A percentile compares a stretch with the other conserved stretches of the same genome.
Evolutionary conservation across 352 stramenopile genomes (phyloP).

Genomic region (Globisporangium parvum): DNA sequence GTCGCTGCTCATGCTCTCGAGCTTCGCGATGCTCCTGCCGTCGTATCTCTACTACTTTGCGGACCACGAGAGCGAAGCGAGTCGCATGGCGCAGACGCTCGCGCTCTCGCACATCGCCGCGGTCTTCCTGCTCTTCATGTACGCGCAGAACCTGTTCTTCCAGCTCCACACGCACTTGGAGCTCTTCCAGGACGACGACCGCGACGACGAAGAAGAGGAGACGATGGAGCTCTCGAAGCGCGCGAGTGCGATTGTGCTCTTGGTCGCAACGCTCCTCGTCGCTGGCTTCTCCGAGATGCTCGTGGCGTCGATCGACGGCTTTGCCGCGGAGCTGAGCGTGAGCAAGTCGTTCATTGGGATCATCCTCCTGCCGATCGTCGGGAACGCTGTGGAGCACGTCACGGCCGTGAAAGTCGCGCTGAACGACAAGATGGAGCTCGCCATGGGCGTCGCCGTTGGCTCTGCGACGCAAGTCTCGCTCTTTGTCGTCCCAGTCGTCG

Average conservation of each 20-base stretch:
- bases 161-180: constrained; percentile 93
- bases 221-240: constrained; percentile 67
- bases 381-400: constrained; percentile 98
- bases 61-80: constrained; percentile 69
- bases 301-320: constrained; percentile 77
- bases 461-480: constrained; percentile 96
- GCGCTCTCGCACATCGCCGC: constrained; percentile 75
- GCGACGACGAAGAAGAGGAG: constrained; percentile 55
- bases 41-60: constrained; percentile 90
- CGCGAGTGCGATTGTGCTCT: constrained; percentile 75
- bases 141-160: constrained; percentile 94
- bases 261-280: constrained; percentile 86
- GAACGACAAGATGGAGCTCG: constrained; percentile 98
- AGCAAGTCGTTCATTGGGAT: constrained; percentile 91
- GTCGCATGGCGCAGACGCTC: constrained; percentile 55
- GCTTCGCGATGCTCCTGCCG: constrained; percentile 91
- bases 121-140: constrained; percentile 88
- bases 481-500: constrained; percentile 94
- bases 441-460: constrained; percentile 97
- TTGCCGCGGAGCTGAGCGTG: constrained; percentile 49
- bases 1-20: constrained; percentile 91
- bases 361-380: constrained; percentile 96
- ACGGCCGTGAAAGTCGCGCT: constrained; percentile 95
- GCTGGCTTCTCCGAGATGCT: constrained; percentile 93
- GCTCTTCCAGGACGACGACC: constrained; percentile 79